Base-by-base conservation (phyloP, 2,329 filamentous ascomycete genomes). In the Ceratocystis variospora region DNA sequence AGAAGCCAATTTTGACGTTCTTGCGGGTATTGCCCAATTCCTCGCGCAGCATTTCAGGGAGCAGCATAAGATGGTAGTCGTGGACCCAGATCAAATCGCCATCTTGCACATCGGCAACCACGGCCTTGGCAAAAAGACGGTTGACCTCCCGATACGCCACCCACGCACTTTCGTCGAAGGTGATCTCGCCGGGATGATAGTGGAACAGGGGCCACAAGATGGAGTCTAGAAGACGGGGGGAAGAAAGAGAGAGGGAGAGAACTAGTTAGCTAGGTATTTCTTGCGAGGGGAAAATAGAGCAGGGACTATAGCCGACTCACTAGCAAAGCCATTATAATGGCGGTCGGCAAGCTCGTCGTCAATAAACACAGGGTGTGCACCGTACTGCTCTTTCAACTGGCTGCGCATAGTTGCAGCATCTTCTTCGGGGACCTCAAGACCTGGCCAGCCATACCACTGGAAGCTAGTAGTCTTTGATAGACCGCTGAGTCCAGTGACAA, bases 181-280 rank as follows among this genome's bases (percentile, higher is more conserved):
- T 96, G 72, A 97, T 96, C 80, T 97, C 93, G 74, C 93, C 93
- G 63, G 94, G 93, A 76, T 99, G 94, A 78, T 97, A 97, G 79
- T 97, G 94, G 80, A 99, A 96, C 48, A 99, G 85, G 2, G 94
- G 94, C 94, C 94, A 99, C 68, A 99, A 86, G 75, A 97, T 97
- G 6, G 90, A 95, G 77, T 99, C 90, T 93, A 70, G 10, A 22
- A 19, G 19, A 12, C 8, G 33, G 33, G 22, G 33, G 33, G 22
- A 25, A 25, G 22, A 25, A 25, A 25, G 33, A 37, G 8, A 37
- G 12, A 37, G 41, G 25, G 15, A 50, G 48, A 61, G 59, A 8
- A n/a, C 53, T 48, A 44, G 45, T 48, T 48, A 19, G 17, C 61
- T 65, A 48, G 22, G 37, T 53, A 22, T 22, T 7, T 48, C 22